These are phyloP conservation scores for Ambrosia artemisiifolia DNA, from an alignment of 129 eudicot genomes.

Conservation along the genomic window DNA sequence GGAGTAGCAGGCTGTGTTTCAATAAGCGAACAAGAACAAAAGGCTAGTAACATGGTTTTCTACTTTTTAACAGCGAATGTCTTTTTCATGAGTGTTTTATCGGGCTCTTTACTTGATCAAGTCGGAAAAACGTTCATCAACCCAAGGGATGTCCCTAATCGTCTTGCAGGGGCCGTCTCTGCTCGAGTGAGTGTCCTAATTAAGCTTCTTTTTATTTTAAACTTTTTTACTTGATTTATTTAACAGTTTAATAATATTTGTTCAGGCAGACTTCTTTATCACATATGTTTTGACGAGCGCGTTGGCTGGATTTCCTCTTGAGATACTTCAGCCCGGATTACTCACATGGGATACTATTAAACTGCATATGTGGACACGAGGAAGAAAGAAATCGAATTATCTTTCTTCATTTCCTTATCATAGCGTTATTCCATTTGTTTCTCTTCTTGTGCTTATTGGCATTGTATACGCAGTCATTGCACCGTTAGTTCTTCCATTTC, in stretches of 20 bases:
- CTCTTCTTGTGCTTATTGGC: constrained; percentile 72
- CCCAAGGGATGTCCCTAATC: constrained; percentile 70
- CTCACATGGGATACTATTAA: constrained; percentile 61
- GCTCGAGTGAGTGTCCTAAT: constrained; percentile 60
- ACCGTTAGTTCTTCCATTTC: constrained; percentile 87
- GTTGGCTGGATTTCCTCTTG: constrained; percentile 81
- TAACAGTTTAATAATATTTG: not conserved
- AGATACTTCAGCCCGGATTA: constrained; percentile 83
- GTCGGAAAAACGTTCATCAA: constrained; percentile 66
- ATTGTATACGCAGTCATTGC: constrained; percentile 79
- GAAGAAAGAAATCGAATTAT: constrained; percentile 51
- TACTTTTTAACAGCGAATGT: constrained; percentile 86
- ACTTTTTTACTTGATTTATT: not conserved
- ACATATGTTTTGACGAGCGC: constrained; percentile 90
- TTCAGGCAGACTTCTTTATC: constrained; percentile 92
- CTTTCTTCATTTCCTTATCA: constrained; percentile 71
- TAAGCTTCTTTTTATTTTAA: not conserved
- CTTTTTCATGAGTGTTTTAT: constrained; percentile 71
- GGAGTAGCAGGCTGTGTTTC: constrained; percentile 73
- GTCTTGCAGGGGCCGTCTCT: constrained; percentile 86
- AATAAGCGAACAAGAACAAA: constrained; percentile 77
- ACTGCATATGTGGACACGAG: constrained; percentile 61
- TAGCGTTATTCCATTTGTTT: constrained; percentile 62
- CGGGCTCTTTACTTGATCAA: constrained; percentile 87
- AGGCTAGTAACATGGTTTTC: constrained; percentile 81